Percentiles rank a stretch among this genome's conserved stretches.
phyloP scores from a whole-genome alignment of 306 rosid genomes.

The barrel medic (Medicago truncatula) region DNA sequence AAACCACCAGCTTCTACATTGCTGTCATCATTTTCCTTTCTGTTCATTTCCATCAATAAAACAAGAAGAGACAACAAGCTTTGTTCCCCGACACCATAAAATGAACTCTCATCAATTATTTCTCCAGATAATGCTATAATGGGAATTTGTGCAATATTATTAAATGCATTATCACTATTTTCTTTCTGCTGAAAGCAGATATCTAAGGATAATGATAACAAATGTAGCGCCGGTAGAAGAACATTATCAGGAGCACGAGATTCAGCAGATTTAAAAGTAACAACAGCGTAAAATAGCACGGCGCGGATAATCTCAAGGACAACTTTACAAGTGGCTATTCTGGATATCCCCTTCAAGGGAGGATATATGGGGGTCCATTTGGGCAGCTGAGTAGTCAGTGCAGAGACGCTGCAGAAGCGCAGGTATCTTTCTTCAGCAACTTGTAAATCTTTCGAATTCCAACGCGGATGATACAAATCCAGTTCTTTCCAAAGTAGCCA shows the following conservation, averaged over 20 bases:
- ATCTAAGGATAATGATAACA: constrained; percentile 82
- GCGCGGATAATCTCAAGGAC: constrained; percentile 83
- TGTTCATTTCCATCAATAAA: constrained; percentile 72
- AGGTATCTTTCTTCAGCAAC: constrained; percentile 94
- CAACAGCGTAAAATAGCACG: constrained; percentile 83
- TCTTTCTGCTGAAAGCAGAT: constrained; percentile 71
- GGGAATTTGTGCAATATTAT: constrained; percentile 60
- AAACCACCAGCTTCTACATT: constrained; percentile 72
- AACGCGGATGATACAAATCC: constrained; percentile 93
- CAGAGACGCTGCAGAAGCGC: constrained; percentile 74
- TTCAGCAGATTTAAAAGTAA: constrained; percentile 61
- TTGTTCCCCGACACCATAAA: constrained; percentile 67
- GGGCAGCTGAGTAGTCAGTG: constrained; percentile 75
- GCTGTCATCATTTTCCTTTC: constrained; percentile 56
- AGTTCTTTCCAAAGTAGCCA: constrained; percentile 86
- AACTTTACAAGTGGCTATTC: constrained; percentile 85
- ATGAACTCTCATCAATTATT: constrained; percentile 54
- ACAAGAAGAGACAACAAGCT: constrained; percentile 93
- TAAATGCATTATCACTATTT: constrained; percentile 48
- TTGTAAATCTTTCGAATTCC: constrained; percentile 93
- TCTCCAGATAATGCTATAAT: constrained; percentile 70
- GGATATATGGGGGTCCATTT: constrained; percentile 82
- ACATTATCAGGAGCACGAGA: constrained; percentile 93
- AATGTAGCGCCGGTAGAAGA: constrained; percentile 83
- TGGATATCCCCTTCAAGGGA: constrained; percentile 76